Evolutionary conservation across 805 yeast species (phyloP).

Genomic region (Saccharomycopsis babjevae): DNA sequence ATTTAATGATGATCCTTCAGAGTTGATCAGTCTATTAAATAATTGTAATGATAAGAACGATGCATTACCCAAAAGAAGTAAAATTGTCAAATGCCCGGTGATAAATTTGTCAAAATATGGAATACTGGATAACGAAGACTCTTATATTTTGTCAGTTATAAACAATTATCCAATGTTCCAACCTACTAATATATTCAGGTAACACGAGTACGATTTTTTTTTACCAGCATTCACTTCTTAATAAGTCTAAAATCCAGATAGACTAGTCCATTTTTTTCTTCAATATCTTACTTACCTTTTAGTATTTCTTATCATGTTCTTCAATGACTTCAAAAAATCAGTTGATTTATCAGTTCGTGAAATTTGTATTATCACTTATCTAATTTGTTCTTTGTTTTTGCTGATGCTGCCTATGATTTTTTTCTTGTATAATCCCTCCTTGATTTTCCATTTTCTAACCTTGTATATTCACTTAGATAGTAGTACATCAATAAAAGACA

Average conservation of each 20-base stretch:
- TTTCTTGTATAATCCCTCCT: neutral
- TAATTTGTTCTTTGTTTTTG: neutral
- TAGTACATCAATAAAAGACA: neutral
- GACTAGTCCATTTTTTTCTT: neutral
- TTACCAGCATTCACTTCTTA: neutral
- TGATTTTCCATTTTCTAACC: neutral
- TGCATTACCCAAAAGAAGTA: conserved; percentile 13
- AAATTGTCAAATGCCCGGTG: conserved; percentile 14
- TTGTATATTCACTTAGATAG: neutral
- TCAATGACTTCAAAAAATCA: neutral
- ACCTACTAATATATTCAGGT: neutral
- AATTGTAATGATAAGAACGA: neutral
- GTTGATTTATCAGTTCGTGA: neutral
- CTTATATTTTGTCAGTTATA: neutral
- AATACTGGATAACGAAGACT: conserved; percentile 8
- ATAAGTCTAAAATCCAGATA: neutral
- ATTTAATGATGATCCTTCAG: conserved; percentile 6
- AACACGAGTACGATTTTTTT: neutral
- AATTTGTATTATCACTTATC: too few species aligned
- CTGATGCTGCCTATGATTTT: neutral
- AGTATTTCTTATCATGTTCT: neutral
- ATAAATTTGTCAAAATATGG: conserved; percentile 17
- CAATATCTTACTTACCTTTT: neutral
- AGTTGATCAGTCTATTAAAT: neutral
- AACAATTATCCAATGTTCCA: neutral